Base-by-base conservation (phyloP, 176 grass and related monocot genomes). In the Oropetium thomaeum region DNA sequence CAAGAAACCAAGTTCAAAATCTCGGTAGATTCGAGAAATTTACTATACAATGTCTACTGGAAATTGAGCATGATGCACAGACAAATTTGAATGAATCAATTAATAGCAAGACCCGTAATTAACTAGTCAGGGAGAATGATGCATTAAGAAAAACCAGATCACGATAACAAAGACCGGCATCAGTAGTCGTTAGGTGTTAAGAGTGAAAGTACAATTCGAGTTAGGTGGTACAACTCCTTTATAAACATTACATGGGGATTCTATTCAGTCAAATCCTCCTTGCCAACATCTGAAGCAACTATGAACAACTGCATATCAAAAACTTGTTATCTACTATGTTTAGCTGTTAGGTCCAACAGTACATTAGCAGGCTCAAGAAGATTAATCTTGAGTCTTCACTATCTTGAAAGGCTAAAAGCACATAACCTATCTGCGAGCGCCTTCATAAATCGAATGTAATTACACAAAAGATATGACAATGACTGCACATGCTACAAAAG, bases 281-380 rank as follows among this genome's bases (percentile, higher is more conserved):
- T 69, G 65, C 55, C 57, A 63, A 47, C 65, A 70, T 43, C n/a
- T 43, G 51, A 78, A 83, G 70, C 81, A 75, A 83, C 40, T 26
- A 39, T 33, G 16, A 58, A 65, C 58, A 79, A 57, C 44, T 58
- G 31, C 64, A 52, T 15, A 52, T 20, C 4, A 41, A 5, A 74
- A 86, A 25, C 4, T 45, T 1, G 53, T 33, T 55, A 38, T 53
- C 16, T 69, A 35, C 5, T 10, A 8, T 58, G 22, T 10, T 5
- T 33, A 11, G 33, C 13, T 3, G 58, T 62, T 77, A 20, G 64
- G 63, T 45, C 25, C 45, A 45, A 62, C 7, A 23, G 71, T 30
- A 53, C 70, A 45, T 44, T 44, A 3, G 62, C 43, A 27, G 58
- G 43, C 14, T n/a, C 28, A 75, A 67, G 10, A 17, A 45, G 37